Evolutionary conservation across 164 flowering plant genomes (phyloP).

Genomic region (Saururus chinensis): DNA sequence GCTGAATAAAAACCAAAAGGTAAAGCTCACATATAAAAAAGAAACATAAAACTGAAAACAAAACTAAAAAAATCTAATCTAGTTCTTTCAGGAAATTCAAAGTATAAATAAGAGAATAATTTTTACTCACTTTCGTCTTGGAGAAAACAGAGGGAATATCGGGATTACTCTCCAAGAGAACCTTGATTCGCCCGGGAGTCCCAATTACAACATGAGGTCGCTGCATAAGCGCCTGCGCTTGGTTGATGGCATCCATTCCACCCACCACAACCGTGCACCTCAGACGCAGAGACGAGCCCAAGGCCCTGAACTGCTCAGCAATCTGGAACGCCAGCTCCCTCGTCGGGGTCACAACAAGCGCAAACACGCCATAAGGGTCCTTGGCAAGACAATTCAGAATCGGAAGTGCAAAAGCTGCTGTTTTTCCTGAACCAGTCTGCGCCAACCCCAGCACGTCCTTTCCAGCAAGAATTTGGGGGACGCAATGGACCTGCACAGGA

Average conservation of each 20-base stretch:
- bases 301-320: slow-evolving; percentile 85
- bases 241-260: slow-evolving; percentile 74
- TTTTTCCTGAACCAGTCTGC: slow-evolving; percentile 91
- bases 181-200: slow-evolving; percentile 83
- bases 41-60: background rate
- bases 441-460: slow-evolving; percentile 77
- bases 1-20: too few relatives aligned
- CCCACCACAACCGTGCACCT: slow-evolving; percentile 81
- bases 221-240: slow-evolving; percentile 40
- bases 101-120: background rate
- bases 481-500: slow-evolving; percentile 74
- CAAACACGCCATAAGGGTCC: slow-evolving; percentile 72
- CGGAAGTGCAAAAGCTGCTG: slow-evolving; percentile 93
- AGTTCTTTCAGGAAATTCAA: background rate
- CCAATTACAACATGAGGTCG: slow-evolving; percentile 85
- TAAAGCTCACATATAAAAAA: background rate
- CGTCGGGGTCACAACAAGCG: slow-evolving; percentile 82
- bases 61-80: too few relatives aligned
- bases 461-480: slow-evolving; percentile 70
- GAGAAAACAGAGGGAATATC: slow-evolving; percentile 64
- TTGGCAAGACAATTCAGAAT: slow-evolving; percentile 59
- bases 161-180: slow-evolving; percentile 55
- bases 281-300: slow-evolving; percentile 59
- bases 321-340: slow-evolving; percentile 85
- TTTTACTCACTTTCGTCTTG: slow-evolving; percentile 51